Evolutionary conservation across 495 filamentous ascomycete species (phyloP), one percentile per base, ranked within the genome.

Genomic region (Opeltia flavorubescens): DNA sequence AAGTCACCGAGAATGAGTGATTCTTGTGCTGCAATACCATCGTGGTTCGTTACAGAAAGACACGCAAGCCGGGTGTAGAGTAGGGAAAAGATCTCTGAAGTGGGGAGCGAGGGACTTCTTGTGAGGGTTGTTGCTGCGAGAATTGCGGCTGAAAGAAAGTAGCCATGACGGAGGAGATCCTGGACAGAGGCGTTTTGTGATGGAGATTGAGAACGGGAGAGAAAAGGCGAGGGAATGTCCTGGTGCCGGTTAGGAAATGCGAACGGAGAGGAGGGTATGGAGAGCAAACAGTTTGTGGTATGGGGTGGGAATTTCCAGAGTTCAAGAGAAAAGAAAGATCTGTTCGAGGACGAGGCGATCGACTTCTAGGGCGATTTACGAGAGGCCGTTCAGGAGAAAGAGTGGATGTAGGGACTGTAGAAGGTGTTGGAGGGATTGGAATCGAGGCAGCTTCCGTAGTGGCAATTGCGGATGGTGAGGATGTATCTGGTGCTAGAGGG

Each of bases 11-110:
- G 70, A 1, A 76, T 75, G 55, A 86, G 88, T 6, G 81, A 81
- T 62, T 98, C 91, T 55, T 89, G 82, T 0, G 84, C 83, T 2
- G 91, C 91, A 24, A 94, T 67, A 8, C 76, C 57, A 21, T 75
- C 75, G 57, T 84, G 75, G 43, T 78, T 75, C 12, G 78, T 70
- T 1, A 95, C 73, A 20, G 81, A 81, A 5, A 98, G 71, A 50
- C 81, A 87, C n/a, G 84, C 75, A 2, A 95, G 72, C 2, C 91
- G 83, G 7, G 77, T 80, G 64, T 95, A 88, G 29, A 93, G 70
- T 18, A 95, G 70, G 15, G 69, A 61, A 61, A 95, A 88, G 26
- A 96, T 81, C 26, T 89, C 77, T 2, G 71, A 68, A 0, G 74
- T 68, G 25, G 67, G 58, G 11, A 76, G 62, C 12, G 21, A 5